Percentiles rank a stretch among this genome's conserved stretches.
These are phyloP conservation scores for Phytophthora cactorum DNA, from an alignment of 352 stramenopile species.

Conservation along the genomic window DNA sequence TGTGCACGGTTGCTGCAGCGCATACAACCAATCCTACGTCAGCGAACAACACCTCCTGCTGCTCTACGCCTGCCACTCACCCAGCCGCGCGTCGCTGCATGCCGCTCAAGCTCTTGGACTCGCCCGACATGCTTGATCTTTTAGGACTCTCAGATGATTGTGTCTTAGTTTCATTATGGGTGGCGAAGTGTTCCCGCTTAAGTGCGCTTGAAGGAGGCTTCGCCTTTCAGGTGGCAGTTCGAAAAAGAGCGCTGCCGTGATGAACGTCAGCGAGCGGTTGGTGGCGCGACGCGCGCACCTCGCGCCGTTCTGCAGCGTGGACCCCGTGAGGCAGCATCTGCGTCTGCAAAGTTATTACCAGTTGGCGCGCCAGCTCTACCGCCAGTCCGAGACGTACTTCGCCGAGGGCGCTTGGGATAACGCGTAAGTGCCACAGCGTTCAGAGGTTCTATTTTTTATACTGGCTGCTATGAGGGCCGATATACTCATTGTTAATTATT, in stretches of 20 bases:
- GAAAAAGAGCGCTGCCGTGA: conserved; percentile 37
- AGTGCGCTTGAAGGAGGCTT: conserved; percentile 37
- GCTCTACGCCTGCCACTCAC: conserved; percentile 23
- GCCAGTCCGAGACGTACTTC: conserved; percentile 76
- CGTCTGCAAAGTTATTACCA: conserved; percentile 75
- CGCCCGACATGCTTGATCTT: conserved; percentile 20
- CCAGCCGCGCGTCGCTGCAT: conserved; percentile 53
- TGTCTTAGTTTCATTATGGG: conserved; percentile 10
- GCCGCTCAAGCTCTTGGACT: conserved; percentile 51
- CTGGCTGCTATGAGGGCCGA: conserved; percentile 3
- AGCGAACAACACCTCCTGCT: background rate
- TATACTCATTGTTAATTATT: conserved; percentile 4
- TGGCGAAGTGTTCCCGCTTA: conserved; percentile 10
- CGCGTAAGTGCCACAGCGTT: conserved; percentile 50
- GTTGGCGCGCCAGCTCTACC: conserved; percentile 75
- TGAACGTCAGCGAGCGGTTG: conserved; percentile 63
- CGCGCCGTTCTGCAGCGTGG: conserved; percentile 63
- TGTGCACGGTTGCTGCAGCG: conserved; percentile 65
- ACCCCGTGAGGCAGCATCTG: conserved; percentile 71
- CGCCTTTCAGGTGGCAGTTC: conserved; percentile 21
- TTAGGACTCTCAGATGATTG: conserved; percentile 3
- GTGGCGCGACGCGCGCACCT: conserved; percentile 62
- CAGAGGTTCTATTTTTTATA: conserved; percentile 40
- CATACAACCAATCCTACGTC: background rate
- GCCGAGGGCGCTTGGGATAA: conserved; percentile 69